Evolutionary conservation across 257 asterid genomes (phyloP).

Genomic region (Euphrasia confusa): DNA sequence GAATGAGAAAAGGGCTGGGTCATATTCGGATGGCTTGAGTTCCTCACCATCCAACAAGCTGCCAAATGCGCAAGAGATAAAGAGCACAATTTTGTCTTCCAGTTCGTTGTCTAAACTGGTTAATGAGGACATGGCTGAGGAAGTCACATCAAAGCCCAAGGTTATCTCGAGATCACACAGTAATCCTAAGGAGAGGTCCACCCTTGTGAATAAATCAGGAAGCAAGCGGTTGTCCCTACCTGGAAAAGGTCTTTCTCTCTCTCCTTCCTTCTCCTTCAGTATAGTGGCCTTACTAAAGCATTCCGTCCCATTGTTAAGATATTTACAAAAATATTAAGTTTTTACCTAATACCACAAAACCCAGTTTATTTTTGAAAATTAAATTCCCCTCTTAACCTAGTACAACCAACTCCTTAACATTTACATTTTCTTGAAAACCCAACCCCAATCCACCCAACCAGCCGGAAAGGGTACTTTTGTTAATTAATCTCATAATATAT

Average conservation of each 20-base stretch:
- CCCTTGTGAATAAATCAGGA: slow-evolving; percentile 55
- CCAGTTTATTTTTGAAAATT: neutral
- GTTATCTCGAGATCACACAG: slow-evolving; percentile 61
- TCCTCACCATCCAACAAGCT: slow-evolving; percentile 61
- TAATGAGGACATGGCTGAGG: slow-evolving; percentile 56
- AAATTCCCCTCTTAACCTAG: neutral
- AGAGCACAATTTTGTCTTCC: slow-evolving; percentile 12
- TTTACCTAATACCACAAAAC: neutral
- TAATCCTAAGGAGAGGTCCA: slow-evolving; percentile 81
- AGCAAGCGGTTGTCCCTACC: slow-evolving; percentile 84
- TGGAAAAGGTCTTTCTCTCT: slow-evolving; percentile 43
- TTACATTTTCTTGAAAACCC: neutral
- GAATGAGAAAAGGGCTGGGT: slow-evolving; percentile 49
- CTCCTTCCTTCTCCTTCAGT: slow-evolving; percentile 25
- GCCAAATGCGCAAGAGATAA: slow-evolving; percentile 46
- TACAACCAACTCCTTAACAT: neutral
- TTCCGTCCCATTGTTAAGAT: neutral
- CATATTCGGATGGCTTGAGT: slow-evolving; percentile 62
- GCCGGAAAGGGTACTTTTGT: neutral
- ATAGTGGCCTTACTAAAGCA: neutral
- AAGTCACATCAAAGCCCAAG: slow-evolving; percentile 55
- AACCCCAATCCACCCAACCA: neutral
- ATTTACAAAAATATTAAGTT: neutral
- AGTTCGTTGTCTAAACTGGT: slow-evolving; percentile 42
- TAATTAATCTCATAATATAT: neutral